phyloP scores from a whole-genome alignment of 2,329 filamentous ascomycete species.

The Raffaelea deltoideospora region DNA sequence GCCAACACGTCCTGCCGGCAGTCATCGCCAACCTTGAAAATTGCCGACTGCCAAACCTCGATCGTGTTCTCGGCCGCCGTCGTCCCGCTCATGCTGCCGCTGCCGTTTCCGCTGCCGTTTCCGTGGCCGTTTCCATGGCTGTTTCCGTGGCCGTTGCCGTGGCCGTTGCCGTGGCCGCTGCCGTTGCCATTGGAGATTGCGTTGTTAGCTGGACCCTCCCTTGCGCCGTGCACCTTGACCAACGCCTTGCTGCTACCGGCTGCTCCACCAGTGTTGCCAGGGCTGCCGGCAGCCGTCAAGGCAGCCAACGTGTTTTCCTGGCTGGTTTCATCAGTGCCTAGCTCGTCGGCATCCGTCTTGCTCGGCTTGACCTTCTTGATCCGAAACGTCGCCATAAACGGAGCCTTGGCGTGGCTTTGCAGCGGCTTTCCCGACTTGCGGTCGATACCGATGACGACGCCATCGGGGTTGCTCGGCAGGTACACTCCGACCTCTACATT shows the following conservation, averaged over 20 bases:
- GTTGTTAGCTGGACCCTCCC: too few relatives aligned
- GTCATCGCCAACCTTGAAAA: conserved; percentile 99
- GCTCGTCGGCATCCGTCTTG: conserved; percentile 35
- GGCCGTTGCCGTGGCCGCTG: too few relatives aligned
- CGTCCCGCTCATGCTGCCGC: background rate
- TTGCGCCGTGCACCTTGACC: too few relatives aligned
- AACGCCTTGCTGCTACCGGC: conserved; percentile 13
- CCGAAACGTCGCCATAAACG: conserved; percentile 97
- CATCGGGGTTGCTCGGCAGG: conserved; percentile 90
- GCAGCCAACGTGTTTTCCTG: too few relatives aligned
- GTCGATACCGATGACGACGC: conserved; percentile 93
- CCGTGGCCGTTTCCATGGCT: conserved; percentile 12
- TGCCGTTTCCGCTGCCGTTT: background rate
- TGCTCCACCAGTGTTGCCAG: too few relatives aligned
- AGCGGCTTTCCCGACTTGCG: conserved; percentile 94
- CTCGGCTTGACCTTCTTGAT: conserved; percentile 64
- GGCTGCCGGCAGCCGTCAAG: background rate
- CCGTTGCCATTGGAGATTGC: conserved; percentile 16
- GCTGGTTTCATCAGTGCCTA: conserved; percentile 25
- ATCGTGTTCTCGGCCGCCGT: conserved; percentile 41
- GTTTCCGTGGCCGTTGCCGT: too few relatives aligned
- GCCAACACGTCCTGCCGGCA: conserved; percentile 94
- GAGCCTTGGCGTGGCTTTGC: conserved; percentile 95
- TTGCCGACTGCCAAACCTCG: conserved; percentile 97
- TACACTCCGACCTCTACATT: conserved; percentile 96